Evolutionary conservation across 2,329 filamentous ascomycete species (phyloP).

Genomic region (Aspergillus caelatus): DNA sequence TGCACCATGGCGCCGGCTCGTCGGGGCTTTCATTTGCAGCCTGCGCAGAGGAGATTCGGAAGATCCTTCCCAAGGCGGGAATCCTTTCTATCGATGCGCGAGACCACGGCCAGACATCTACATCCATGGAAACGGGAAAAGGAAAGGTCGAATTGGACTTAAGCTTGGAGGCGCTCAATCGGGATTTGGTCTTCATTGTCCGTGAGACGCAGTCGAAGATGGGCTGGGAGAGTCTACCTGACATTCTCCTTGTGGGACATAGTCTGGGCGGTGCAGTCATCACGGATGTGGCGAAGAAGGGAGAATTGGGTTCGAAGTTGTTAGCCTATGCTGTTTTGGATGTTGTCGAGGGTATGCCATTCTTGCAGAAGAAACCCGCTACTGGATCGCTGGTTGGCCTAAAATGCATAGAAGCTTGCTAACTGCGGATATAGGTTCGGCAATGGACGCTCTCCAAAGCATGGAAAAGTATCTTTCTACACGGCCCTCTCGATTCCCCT

Average conservation of each 20-base stretch:
- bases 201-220: conserved; percentile 67
- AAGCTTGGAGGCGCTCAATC: conserved; percentile 70
- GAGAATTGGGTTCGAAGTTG: conserved; percentile 66
- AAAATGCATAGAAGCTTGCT: neutral
- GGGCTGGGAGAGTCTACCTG: conserved; percentile 73
- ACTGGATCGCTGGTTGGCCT: neutral
- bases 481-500: conserved; percentile 76
- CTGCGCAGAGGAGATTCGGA: conserved; percentile 75
- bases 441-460: conserved; percentile 89
- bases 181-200: conserved; percentile 73
- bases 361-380: neutral
- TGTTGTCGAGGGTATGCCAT: conserved; percentile 74
- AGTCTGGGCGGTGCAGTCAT: conserved; percentile 91
- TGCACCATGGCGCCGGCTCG: conserved; percentile 92
- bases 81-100: conserved; percentile 84
- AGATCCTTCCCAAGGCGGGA: conserved; percentile 75
- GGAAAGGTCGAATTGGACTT: conserved; percentile 61
- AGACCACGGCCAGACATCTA: conserved; percentile 73
- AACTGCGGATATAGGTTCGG: conserved; percentile 60
- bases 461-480: conserved; percentile 92
- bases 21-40: conserved; percentile 90
- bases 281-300: conserved; percentile 74
- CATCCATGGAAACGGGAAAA: conserved; percentile 8
- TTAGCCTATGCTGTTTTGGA: conserved; percentile 90
- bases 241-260: conserved; percentile 83